phyloP scores from a whole-genome alignment of 2,329 filamentous ascomycete genomes.

The Diaporthe velutina region DNA sequence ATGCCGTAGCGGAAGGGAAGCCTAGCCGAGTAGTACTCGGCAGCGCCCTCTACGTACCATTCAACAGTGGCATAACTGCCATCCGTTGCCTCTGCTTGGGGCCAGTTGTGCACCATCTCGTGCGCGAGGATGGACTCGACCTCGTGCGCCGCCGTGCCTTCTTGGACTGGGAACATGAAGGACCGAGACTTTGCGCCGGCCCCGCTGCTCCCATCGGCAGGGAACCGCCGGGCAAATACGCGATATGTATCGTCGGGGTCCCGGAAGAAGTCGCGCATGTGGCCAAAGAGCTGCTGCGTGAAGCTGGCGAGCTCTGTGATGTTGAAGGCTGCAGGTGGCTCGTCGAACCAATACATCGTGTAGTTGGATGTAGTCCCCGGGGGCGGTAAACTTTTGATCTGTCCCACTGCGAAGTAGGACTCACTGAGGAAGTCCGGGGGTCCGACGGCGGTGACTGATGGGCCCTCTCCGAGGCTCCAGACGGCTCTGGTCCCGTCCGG shows the following conservation, averaged over 20 bases:
- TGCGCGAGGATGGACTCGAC: not conserved
- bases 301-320: not conserved
- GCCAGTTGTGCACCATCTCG: not conserved
- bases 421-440: not conserved
- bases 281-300: not conserved
- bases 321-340: not conserved
- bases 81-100: not conserved
- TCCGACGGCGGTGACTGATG: not conserved
- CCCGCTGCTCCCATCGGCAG: not conserved
- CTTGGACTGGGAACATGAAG: not conserved
- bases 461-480: not conserved
- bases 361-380: not conserved
- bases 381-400: not conserved
- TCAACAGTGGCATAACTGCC: not conserved
- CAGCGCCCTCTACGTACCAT: not conserved
- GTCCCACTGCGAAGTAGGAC: not conserved
- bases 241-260: not conserved
- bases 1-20: not conserved
- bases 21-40: not conserved
- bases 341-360: not conserved
- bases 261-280: not conserved
- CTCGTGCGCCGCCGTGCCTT: not conserved
- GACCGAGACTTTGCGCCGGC: not conserved
- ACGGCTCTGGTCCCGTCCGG: not conserved
- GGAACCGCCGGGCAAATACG: not conserved